Base-by-base conservation (phyloP, 495 filamentous ascomycete genomes). In the Penicillium canescens region DNA sequence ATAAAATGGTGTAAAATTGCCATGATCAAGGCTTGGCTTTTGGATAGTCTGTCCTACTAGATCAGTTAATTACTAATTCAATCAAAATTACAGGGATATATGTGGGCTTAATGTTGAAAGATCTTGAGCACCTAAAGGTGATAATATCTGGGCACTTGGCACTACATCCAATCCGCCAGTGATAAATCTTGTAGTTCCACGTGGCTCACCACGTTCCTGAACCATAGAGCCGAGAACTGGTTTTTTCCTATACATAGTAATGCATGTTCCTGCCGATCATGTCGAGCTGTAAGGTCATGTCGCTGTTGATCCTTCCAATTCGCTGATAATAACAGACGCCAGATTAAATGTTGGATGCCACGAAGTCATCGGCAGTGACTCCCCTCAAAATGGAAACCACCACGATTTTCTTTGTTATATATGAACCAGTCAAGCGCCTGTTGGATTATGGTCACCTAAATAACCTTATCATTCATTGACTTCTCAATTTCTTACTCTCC, bases 331-430 rank as follows among this genome's bases (percentile, higher is more conserved):
- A 23, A 24, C 39, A 21, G 11, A 41, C 18, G 39, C 39, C 39
- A 41, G 39, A 41, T 41, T 41, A 41, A 41, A 41, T 41, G 39
- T 41, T 41, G 39, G 39, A 41, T 41, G 10, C 39, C 39, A 20
- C 20, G 39, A 24, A 20, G 16, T 41, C 4, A 37, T 37, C 35
- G 39, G 39, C 39, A 23, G 39, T 41, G 39, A 41, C 20, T 24
- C 39, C 39, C 4, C 16, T 23, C 10, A 23, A 41, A 23, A 41
- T 41, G 39, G 9, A 41, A 24, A 41, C 39, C 39, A 41, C 20
- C 0, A 20, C 20, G 16, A 6, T 24, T 41, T 24, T 41, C 10
- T 41, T 24, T 24, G 4, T 41, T 41, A 41, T 41, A 41, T 41
- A 41, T 41, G 39, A 41, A 16, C 20, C 39, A 41, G 39, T 41